phyloP scores from a whole-genome alignment of 2,329 filamentous ascomycete species.

The Parastagonospora nodorum region DNA sequence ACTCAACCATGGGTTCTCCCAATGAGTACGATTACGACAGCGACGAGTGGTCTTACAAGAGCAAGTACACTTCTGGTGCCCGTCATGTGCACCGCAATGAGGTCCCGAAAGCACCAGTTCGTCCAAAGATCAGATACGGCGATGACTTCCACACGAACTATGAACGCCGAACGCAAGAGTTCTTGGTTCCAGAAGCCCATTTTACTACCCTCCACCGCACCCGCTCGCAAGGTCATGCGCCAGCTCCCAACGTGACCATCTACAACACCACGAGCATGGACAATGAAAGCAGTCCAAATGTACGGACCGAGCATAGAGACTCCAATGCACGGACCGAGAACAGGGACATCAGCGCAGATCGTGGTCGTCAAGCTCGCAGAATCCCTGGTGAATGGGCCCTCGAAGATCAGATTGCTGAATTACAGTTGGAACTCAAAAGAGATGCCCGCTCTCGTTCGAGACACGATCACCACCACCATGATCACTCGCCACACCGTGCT shows the following conservation, averaged over 20 bases:
- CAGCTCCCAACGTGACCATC: conserved; percentile 53
- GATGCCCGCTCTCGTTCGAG: conserved; percentile 33
- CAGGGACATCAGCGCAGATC: conserved; percentile 28
- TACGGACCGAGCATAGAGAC: conserved; percentile 39
- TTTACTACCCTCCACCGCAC: conserved; percentile 48
- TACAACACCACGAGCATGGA: conserved; percentile 51
- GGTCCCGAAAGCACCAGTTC: conserved; percentile 12
- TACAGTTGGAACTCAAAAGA: conserved; percentile 32
- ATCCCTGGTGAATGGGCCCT: conserved; percentile 43
- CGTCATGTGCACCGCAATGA: conserved; percentile 35
- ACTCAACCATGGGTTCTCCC: conserved; percentile 27
- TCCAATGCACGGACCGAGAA: conserved; percentile 41
- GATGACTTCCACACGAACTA: conserved; percentile 19
- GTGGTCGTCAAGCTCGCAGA: conserved; percentile 31
- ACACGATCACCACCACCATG: conserved; percentile 28
- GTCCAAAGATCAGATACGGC: conserved; percentile 22
- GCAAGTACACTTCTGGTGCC: conserved; percentile 27
- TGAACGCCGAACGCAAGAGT: conserved; percentile 35
- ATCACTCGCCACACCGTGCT: conserved; percentile 25
- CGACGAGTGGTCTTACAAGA: conserved; percentile 36
- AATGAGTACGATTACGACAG: conserved; percentile 35
- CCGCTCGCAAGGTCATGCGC: conserved; percentile 50
- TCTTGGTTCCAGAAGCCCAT: conserved; percentile 34
- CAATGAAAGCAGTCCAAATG: conserved; percentile 40
- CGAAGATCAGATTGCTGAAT: conserved; percentile 42